These are phyloP conservation scores for peach (Prunus persica) DNA, from an alignment of 306 rosid genomes.

Conservation along the genomic window Prunus_persica_NCBIv2 NC_034009.1:36280501-36281000, in stretches of 20 bases:
- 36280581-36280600: conserved; percentile 55
- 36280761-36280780: conserved; percentile 58
- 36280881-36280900: conserved; percentile 20
- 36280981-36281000: conserved; percentile 33
- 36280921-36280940: conserved; percentile 33
- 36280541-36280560: neutral
- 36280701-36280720: conserved; percentile 31
- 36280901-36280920: conserved; percentile 6
- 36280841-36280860: conserved; percentile 24
- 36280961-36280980: conserved; percentile 33
- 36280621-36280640: conserved; percentile 20
- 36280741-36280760: neutral
- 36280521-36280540: neutral
- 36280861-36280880: conserved; percentile 16
- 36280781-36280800: conserved; percentile 40
- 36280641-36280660: conserved; percentile 45
- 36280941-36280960: conserved; percentile 25
- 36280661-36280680: conserved; percentile 19
- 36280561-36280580: neutral
- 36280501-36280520: neutral
- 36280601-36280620: conserved; percentile 63
- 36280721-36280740: neutral
- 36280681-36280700: conserved; percentile 34
- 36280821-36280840: conserved; percentile 27
- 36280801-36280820: conserved; percentile 30